Evolutionary conservation across 1,284 basidiomycete genomes (phyloP).

Genomic region (Fomitopsis palustris): DNA sequence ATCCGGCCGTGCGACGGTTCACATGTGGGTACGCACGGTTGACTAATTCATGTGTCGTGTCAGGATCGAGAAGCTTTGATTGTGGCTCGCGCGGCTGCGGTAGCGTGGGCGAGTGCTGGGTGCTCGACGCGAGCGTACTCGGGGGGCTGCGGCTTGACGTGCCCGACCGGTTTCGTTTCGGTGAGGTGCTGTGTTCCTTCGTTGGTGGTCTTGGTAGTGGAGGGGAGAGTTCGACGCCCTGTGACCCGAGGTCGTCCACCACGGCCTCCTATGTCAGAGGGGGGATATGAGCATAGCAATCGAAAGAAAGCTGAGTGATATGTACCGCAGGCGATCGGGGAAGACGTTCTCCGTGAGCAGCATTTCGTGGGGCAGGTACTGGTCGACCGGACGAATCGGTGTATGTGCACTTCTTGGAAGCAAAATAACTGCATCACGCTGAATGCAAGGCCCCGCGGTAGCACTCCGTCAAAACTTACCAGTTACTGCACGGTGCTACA

Average conservation of each 20-base stretch:
- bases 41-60: slow-evolving; percentile 68
- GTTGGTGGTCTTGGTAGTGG: not conserved
- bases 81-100: slow-evolving; percentile 1
- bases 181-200: not conserved
- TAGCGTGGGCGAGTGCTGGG: not conserved
- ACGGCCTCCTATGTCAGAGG: not conserved
- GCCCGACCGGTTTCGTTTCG: slow-evolving; percentile 1
- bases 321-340: slow-evolving; percentile 13
- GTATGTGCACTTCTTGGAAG: slow-evolving; percentile 76
- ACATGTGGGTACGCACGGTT: slow-evolving; percentile 48
- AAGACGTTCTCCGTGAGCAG: slow-evolving; percentile 12
- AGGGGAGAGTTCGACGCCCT: not conserved
- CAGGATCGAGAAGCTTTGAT: slow-evolving; percentile 44
- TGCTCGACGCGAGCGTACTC: not conserved
- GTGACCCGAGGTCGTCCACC: not conserved
- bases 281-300: not conserved
- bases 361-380: slow-evolving; percentile 60
- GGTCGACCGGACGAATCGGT: slow-evolving; percentile 74
- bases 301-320: not conserved
- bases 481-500: slow-evolving; percentile 76
- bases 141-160: not conserved
- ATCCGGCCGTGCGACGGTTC: not conserved
- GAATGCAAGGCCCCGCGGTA: not conserved
- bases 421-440: slow-evolving; percentile 56
- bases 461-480: slow-evolving; percentile 38